Evolutionary conservation across 2,329 filamentous ascomycete genomes (phyloP), one percentile per base, ranked within the genome.

Genomic region (Verticillium alfalfae): DNA sequence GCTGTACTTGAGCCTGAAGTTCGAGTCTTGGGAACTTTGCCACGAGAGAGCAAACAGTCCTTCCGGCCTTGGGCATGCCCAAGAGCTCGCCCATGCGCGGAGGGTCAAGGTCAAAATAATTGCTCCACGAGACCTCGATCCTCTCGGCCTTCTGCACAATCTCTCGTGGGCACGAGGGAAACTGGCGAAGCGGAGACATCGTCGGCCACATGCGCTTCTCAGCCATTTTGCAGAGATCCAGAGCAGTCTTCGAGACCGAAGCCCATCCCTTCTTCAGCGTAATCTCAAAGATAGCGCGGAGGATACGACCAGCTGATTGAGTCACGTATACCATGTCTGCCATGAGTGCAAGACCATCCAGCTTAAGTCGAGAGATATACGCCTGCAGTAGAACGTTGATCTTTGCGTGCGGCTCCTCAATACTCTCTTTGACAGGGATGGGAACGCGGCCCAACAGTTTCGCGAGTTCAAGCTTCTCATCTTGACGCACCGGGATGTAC

Each of bases 191-290:
- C 12, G 96, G 95, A 41, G 92, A 92, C 95, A 98, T 99, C 6
- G 94, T 98, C 15, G 94, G 93, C 95, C 95, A 99, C 96, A 99
- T 99, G 58, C 96, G 86, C 82, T 97, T 97, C 80, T 99, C 95
- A 0, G 94, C 95, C 92, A 97, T 98, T 79, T 99, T 99, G 79
- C 96, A 99, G 60, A 99, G 84, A 69, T 97, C 92, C 52, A 99
- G 81, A 0, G 95, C 93, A 65, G 90, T 92, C 78, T 95, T 97
- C 9, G 95, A 92, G 3, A 98, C 95, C 16, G 88, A 89, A 1
- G 95, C 88, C 94, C 94, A 99, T 38, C 94, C 94, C 76, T 97
- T 97, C 78, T 94, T 96, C 67, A 99, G 78, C n/a, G 91, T 90
- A 60, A 99, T 98, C 77, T 99, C 96, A 67, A 98, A 99, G 58